Evolutionary conservation across 2,329 filamentous ascomycete genomes (phyloP).

Genomic region (Penicillium hordei): DNA sequence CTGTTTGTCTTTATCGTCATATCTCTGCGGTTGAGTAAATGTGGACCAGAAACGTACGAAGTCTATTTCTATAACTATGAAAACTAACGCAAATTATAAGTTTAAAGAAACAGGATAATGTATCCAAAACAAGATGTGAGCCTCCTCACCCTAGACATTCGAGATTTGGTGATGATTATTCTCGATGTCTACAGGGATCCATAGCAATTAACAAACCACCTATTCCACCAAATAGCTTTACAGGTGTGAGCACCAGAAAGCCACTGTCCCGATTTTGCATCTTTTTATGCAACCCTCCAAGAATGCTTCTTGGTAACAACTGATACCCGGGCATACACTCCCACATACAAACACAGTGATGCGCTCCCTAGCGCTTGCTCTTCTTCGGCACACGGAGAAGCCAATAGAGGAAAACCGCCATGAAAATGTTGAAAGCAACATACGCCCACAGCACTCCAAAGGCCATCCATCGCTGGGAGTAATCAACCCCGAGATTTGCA

Average conservation of each 20-base stretch:
- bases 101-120: neutral
- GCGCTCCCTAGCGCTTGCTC: neutral
- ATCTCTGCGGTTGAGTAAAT: neutral
- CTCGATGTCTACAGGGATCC: neutral
- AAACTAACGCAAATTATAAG: neutral
- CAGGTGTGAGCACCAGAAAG: neutral
- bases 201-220: neutral
- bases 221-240: neutral
- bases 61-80: neutral
- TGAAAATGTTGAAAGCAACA: neutral
- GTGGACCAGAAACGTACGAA: neutral
- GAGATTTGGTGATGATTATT: neutral
- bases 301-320: neutral
- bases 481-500: neutral
- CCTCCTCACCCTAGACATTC: neutral
- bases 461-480: neutral
- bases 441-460: neutral
- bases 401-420: neutral
- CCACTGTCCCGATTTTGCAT: neutral
- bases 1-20: slow-evolving; percentile 28
- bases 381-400: neutral
- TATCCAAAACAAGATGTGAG: neutral
- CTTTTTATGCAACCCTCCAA: neutral
- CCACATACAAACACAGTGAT: neutral
- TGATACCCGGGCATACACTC: neutral